Percentiles rank a stretch among this genome's conserved stretches.
These are phyloP conservation scores for Simmondsia chinensis DNA, from an alignment of 148 eudicot genomes.

Conservation along the genomic window DNA sequence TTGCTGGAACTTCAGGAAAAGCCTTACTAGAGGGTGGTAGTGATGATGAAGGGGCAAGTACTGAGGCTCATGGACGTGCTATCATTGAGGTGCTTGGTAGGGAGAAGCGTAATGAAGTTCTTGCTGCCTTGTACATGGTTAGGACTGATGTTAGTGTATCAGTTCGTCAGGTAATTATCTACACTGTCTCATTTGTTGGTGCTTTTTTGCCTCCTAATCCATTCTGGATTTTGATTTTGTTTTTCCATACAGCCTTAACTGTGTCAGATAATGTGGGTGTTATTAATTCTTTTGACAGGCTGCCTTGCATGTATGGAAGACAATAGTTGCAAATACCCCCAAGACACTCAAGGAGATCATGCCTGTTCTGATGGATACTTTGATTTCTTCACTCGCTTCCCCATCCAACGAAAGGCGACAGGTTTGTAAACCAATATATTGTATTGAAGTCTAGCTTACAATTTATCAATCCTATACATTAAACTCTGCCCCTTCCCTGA, in stretches of 20 bases:
- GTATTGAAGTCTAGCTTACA: too few species aligned
- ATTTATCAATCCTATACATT: too few species aligned
- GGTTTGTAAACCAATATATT: slow-evolving; percentile 28
- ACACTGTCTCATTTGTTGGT: not conserved
- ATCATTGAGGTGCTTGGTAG: slow-evolving; percentile 92
- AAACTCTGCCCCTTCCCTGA: too few species aligned
- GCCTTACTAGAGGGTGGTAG: slow-evolving; percentile 99
- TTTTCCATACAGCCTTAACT: too few species aligned
- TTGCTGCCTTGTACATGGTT: slow-evolving; percentile 97
- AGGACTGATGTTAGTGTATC: slow-evolving; percentile 91
- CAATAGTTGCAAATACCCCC: slow-evolving; percentile 93
- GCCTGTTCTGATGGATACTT: slow-evolving; percentile 93
- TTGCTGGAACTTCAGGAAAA: slow-evolving; percentile 99
- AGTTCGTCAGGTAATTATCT: slow-evolving; percentile 79
- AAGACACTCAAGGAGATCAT: slow-evolving; percentile 95
- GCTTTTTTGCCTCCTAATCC: too few species aligned
- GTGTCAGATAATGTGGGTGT: too few species aligned
- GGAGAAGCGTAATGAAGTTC: slow-evolving; percentile 93
- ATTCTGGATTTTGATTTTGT: too few species aligned
- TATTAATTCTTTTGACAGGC: slow-evolving; percentile 36
- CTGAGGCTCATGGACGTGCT: slow-evolving; percentile 99
- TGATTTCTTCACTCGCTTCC: slow-evolving; percentile 87
- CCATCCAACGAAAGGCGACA: slow-evolving; percentile 94
- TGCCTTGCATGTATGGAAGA: slow-evolving; percentile 99
- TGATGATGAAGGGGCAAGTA: slow-evolving; percentile 99